Percentiles rank a stretch among this genome's conserved stretches.
Conservation (phyloP, 768 basidiomycete species). For the Tulasnella sp. region DNA sequence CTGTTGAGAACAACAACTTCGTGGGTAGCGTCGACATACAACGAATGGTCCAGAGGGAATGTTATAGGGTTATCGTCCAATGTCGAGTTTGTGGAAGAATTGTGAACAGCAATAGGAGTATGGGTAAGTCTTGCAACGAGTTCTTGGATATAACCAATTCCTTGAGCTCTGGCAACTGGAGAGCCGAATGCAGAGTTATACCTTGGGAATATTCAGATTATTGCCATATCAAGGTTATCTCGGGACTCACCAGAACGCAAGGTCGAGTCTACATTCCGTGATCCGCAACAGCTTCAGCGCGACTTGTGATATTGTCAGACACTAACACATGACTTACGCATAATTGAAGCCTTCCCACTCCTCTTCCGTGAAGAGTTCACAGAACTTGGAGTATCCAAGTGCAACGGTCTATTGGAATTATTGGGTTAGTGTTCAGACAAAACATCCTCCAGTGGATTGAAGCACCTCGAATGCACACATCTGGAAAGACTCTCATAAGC, state of each 20-base stretch:
- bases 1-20: slow-evolving; percentile 85
- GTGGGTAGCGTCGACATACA: slow-evolving; percentile 39
- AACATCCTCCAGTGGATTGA: not conserved
- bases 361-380: slow-evolving; percentile 74
- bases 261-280: slow-evolving; percentile 39
- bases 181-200: slow-evolving; percentile 73
- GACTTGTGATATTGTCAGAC: not conserved
- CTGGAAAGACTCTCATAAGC: slow-evolving; percentile 9
- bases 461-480: slow-evolving; percentile 72
- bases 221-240: not conserved
- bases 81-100: slow-evolving; percentile 31
- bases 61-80: slow-evolving; percentile 26
- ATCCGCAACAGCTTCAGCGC: not conserved
- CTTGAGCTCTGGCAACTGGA: slow-evolving; percentile 61
- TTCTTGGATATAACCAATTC: slow-evolving; percentile 72
- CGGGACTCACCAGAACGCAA: slow-evolving; percentile 41
- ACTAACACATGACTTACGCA: slow-evolving; percentile 34
- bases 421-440: not conserved
- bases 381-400: slow-evolving; percentile 83
- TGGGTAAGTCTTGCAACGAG: slow-evolving; percentile 63
- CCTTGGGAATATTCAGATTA: slow-evolving; percentile 19
- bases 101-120: slow-evolving; percentile 20
- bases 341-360: slow-evolving; percentile 95
- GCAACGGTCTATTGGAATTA: slow-evolving; percentile 58
- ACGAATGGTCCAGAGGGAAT: slow-evolving; percentile 25